phyloP scores from a whole-genome alignment of 176 grass and related monocot species.

The Oryza glaberrima region DNA sequence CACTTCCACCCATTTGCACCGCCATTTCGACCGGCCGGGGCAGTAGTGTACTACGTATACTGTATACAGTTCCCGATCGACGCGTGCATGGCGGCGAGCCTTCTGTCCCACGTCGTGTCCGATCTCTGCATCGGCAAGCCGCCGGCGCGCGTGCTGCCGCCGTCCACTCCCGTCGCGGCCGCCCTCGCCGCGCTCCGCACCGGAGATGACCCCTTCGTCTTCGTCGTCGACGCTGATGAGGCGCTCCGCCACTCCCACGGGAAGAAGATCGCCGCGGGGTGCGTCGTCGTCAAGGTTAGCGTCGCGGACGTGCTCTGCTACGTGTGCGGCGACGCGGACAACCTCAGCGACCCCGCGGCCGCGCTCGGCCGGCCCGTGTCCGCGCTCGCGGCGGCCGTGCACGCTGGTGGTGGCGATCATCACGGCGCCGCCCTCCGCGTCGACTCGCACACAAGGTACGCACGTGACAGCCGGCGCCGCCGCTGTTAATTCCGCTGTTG shows the following conservation, averaged over 20 bases:
- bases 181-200: conserved; percentile 51
- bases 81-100: conserved; percentile 62
- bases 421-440: conserved; percentile 51
- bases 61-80: not conserved
- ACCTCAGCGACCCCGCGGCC: conserved; percentile 40
- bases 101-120: conserved; percentile 69
- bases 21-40: not conserved
- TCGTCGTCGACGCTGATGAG: conserved; percentile 34
- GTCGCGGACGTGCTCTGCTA: conserved; percentile 75
- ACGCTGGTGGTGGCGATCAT: not conserved
- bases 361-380: conserved; percentile 56
- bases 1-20: not conserved
- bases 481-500: not conserved
- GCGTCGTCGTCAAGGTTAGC: conserved; percentile 54
- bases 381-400: conserved; percentile 36
- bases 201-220: conserved; percentile 48
- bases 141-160: conserved; percentile 58
- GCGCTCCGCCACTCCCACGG: not conserved
- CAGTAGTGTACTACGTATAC: not conserved
- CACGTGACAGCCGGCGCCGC: not conserved
- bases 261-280: conserved; percentile 25
- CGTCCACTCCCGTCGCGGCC: conserved; percentile 53
- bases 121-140: conserved; percentile 98
- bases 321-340: conserved; percentile 55
- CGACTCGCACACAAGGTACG: conserved; percentile 56